Evolutionary conservation across 2,329 filamentous ascomycete genomes (phyloP), one percentile per base, ranked within the genome.

Genomic region (Xylariaceae sp.): DNA sequence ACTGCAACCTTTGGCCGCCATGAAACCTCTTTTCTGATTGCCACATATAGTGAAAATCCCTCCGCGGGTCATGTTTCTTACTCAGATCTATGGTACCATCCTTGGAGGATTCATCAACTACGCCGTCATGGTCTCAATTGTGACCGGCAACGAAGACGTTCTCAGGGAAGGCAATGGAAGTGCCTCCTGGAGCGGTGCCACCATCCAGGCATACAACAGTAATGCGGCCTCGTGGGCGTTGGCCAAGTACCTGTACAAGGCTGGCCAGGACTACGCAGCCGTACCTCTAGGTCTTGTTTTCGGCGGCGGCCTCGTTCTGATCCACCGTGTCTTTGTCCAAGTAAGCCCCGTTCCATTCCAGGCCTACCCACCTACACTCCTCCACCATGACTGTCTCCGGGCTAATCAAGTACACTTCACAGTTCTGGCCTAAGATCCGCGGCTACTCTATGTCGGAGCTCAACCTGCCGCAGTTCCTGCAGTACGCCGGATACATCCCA

Each of bases 91-190:
- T 40, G 72, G 69, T 12, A 75, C 70, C 1, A 45, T 75, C 1
- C 54, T 76, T 0, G 72, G 72, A 6, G 70, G 62, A 0, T 67
- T 66, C 32, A 47, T 75, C 46, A 72, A 71, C 55, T 75, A 74
- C 36, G 67, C 60, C 9, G 60, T 75, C 31, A 75, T 76, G 72
- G 66, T 63, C 13, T 64, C 63, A 10, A 73, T 76, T 24, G 67
- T 75, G 1, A 58, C 45, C 4, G 53, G 53, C 22, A 67, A 75
- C 33, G 61, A 62, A n/a, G 67, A 60, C 0, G 54, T 74, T 2
- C 64, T 75, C 2, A 42, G 50, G 3, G 49, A 64, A 25, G 54
- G 56, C 5, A 56, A 70, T 31, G 71, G 72, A 14, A 65, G 67
- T 45, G 55, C 55, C 12, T 59, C 65, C 5, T 75, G 72, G 72